phyloP scores from a whole-genome alignment of 192 early-diverging fungal species.

The Cetraspora pellucida region DNA sequence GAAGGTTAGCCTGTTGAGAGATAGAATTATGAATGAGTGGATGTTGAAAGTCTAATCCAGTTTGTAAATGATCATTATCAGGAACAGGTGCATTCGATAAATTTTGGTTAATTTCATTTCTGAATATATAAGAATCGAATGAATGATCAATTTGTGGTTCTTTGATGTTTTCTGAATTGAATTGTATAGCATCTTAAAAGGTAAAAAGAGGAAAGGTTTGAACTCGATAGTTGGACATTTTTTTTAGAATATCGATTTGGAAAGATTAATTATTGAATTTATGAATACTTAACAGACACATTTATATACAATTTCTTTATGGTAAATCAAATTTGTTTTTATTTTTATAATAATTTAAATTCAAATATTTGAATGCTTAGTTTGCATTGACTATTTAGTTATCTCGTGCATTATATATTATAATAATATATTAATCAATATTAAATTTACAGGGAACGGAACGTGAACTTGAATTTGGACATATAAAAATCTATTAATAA shows the following conservation, averaged over 20 bases:
- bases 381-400: too few species aligned
- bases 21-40: neutral
- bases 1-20: neutral
- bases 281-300: neutral
- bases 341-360: too few species aligned
- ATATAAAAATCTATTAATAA: too few species aligned
- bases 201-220: neutral
- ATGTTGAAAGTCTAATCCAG: neutral
- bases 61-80: neutral
- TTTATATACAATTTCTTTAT: neutral
- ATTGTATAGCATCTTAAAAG: neutral
- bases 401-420: too few species aligned
- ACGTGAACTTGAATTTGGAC: too few species aligned
- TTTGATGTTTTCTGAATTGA: neutral
- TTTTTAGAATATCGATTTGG: neutral
- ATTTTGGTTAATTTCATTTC: slow-evolving; percentile 10
- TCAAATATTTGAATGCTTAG: too few species aligned
- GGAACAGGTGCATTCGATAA: neutral
- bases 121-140: neutral
- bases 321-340: too few species aligned
- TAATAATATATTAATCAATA: too few species aligned
- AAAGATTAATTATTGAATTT: neutral
- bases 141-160: neutral
- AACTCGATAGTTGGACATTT: neutral
- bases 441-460: too few species aligned